Base-by-base conservation (phyloP, 176 grass and related monocot species). In the Puccinellia tenuiflora region DNA sequence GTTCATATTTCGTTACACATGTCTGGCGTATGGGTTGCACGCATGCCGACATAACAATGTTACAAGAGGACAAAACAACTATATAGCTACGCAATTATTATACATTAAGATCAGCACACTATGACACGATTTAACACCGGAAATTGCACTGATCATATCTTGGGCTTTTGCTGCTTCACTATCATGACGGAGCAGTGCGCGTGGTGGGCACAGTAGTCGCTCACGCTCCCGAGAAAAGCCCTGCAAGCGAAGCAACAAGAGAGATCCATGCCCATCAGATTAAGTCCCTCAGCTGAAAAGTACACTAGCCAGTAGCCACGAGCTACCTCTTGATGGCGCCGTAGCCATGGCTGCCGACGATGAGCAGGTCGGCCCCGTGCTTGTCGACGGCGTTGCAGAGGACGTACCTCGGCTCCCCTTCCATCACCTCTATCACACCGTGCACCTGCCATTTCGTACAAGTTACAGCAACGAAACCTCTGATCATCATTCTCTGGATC, bases 151-250 rank as follows among this genome's bases (percentile, higher is more conserved):
- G 13, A 46, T 46, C 30, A 51, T 28, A 9, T 39, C 33, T 89
- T 90, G 21, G 61, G 3, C 40, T 89, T 93, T 21, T 83, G 80
- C 34, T 79, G 71, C 86, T 96, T 93, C 26, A 96, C 93, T 3
- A 93, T 91, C 88, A 90, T 85, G 0, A 96, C 90, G 31, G 80
- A 83, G 77, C 88, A 96, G 62, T 68, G 72, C 52, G 86, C 76
- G 13, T 92, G 90, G 70, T 92, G 93, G 3, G 93, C 70, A 21
- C 89, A 92, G 90, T 95, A 91, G 83, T 93, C 90, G 76, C 93
- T 96, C 26, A 96, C 93, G 62, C 90, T 93, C 34, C 93, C 90
- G 3, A 91, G 82, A 15, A 96, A 68, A 0, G 86, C 86, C 75
- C 92, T 87, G 72, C 89, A 85, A 24, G 10, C 13, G 28, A 85